A percentile compares a stretch with the other conserved stretches of the same genome.
phyloP scores from a whole-genome alignment of 2,329 filamentous ascomycete species.

The Septoria linicola region DNA sequence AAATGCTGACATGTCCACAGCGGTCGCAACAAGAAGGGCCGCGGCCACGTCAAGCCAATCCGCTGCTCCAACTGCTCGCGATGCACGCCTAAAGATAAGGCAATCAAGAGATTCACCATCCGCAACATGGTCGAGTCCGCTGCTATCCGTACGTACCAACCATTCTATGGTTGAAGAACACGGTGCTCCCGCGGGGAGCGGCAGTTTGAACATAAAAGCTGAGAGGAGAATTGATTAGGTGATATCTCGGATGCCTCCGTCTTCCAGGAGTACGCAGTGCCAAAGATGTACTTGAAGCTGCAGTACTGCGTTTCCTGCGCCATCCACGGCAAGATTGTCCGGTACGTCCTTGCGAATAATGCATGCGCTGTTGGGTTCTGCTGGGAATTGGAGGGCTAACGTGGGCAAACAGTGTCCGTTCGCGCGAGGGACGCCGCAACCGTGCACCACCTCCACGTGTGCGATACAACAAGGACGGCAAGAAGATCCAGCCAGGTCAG shows the following conservation, averaged over 20 bases:
- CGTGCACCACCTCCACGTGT: slow-evolving; percentile 95
- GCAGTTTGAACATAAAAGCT: slow-evolving; percentile 11
- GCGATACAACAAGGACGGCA: slow-evolving; percentile 99
- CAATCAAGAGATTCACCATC: slow-evolving; percentile 99
- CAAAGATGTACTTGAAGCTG: slow-evolving; percentile 99
- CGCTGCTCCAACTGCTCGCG: slow-evolving; percentile 82
- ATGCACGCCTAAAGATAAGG: slow-evolving; percentile 97
- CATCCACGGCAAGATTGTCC: slow-evolving; percentile 99
- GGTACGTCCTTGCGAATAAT: slow-evolving; percentile 65
- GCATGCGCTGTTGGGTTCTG: too few species aligned
- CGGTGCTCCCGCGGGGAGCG: slow-evolving; percentile 16
- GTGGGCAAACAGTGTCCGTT: slow-evolving; percentile 74
- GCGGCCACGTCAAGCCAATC: slow-evolving; percentile 98
- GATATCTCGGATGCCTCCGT: slow-evolving; percentile 99
- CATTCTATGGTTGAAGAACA: slow-evolving; percentile 14
- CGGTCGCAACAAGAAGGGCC: slow-evolving; percentile 99
- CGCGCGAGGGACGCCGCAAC: slow-evolving; percentile 95
- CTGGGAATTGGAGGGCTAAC: slow-evolving; percentile 1
- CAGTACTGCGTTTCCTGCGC: slow-evolving; percentile 99
- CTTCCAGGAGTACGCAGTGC: slow-evolving; percentile 98
- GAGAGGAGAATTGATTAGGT: slow-evolving; percentile 58
- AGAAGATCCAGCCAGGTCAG: slow-evolving; percentile 95
- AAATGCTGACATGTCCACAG: slow-evolving; percentile 52
- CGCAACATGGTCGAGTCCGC: slow-evolving; percentile 99
- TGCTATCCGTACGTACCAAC: slow-evolving; percentile 82